A percentile compares a stretch with the other conserved stretches of the same genome.
Evolutionary conservation across 495 filamentous ascomycete genomes (phyloP).

Genomic region (Neurospora pannonica): DNA sequence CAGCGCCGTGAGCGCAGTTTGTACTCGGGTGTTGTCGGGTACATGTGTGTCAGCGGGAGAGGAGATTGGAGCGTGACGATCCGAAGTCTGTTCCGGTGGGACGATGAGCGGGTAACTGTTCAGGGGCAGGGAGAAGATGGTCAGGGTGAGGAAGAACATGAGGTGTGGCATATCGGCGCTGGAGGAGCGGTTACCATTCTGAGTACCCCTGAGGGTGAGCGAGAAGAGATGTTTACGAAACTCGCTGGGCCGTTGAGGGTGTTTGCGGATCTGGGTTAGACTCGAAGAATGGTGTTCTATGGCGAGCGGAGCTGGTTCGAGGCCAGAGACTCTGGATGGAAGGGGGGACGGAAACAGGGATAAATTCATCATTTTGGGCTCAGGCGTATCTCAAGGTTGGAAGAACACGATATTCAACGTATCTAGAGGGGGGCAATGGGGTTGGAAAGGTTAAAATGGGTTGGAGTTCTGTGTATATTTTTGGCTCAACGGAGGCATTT

Average conservation of each 20-base stretch:
- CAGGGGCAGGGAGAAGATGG: slow-evolving; percentile 3
- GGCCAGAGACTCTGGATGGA: not conserved
- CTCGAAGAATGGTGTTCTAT: not conserved
- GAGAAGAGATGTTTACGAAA: slow-evolving; percentile 87
- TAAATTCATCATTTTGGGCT: not conserved
- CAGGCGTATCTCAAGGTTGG: not conserved
- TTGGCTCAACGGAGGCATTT: slow-evolving; percentile 3
- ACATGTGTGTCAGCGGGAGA: slow-evolving; percentile 73
- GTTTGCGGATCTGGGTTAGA: slow-evolving; percentile 24
- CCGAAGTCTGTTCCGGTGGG: slow-evolving; percentile 62
- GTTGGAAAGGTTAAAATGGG: slow-evolving; percentile 6
- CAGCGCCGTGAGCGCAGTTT: slow-evolving; percentile 55
- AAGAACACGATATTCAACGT: slow-evolving; percentile 15
- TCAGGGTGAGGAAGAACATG: slow-evolving; percentile 12
- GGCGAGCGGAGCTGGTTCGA: slow-evolving; percentile 10
- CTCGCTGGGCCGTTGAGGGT: slow-evolving; percentile 54
- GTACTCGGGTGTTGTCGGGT: slow-evolving; percentile 85
- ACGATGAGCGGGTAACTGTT: slow-evolving; percentile 35
- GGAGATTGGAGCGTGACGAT: slow-evolving; percentile 89
- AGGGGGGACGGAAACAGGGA: not conserved
- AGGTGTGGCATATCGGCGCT: slow-evolving; percentile 76
- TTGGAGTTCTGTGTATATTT: not conserved
- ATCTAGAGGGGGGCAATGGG: slow-evolving; percentile 1
- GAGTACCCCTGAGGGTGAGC: slow-evolving; percentile 68
- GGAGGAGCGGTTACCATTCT: slow-evolving; percentile 81